These are phyloP conservation scores for Debaryomyces castellii DNA, from an alignment of 805 yeast species.

Conservation along the genomic window DNA sequence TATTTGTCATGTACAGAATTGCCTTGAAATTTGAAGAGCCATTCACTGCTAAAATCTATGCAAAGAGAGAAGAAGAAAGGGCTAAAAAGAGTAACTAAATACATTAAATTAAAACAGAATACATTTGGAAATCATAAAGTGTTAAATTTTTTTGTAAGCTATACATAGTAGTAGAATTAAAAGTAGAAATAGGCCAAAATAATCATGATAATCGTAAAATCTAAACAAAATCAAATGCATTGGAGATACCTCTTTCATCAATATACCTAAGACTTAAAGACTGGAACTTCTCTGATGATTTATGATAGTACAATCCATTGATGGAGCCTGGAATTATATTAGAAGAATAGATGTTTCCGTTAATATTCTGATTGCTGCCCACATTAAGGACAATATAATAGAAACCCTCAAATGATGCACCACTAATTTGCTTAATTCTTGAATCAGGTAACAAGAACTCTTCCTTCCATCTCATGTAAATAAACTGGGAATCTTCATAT, in stretches of 20 bases:
- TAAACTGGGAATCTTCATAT: slow-evolving; percentile 26
- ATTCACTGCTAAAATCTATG: slow-evolving; percentile 88
- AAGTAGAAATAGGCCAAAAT: background rate
- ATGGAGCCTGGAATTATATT: slow-evolving; percentile 58
- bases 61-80: slow-evolving; percentile 55
- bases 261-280: slow-evolving; percentile 64
- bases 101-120: background rate
- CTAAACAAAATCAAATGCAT: slow-evolving; percentile 26
- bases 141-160: background rate
- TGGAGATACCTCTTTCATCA: slow-evolving; percentile 44
- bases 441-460: slow-evolving; percentile 82
- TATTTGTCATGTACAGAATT: slow-evolving; percentile 75
- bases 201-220: background rate
- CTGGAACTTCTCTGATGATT: slow-evolving; percentile 76
- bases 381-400: slow-evolving; percentile 86
- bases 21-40: slow-evolving; percentile 94
- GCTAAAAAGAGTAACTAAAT: slow-evolving; percentile 1
- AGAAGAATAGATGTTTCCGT: background rate
- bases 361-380: slow-evolving; percentile 18
- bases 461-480: slow-evolving; percentile 96
- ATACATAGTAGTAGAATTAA: background rate
- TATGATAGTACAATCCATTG: slow-evolving; percentile 80
- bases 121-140: background rate
- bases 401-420: slow-evolving; percentile 90
- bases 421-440: slow-evolving; percentile 54